phyloP scores from a whole-genome alignment of 306 rosid species.

The Urtica urens region DNA sequence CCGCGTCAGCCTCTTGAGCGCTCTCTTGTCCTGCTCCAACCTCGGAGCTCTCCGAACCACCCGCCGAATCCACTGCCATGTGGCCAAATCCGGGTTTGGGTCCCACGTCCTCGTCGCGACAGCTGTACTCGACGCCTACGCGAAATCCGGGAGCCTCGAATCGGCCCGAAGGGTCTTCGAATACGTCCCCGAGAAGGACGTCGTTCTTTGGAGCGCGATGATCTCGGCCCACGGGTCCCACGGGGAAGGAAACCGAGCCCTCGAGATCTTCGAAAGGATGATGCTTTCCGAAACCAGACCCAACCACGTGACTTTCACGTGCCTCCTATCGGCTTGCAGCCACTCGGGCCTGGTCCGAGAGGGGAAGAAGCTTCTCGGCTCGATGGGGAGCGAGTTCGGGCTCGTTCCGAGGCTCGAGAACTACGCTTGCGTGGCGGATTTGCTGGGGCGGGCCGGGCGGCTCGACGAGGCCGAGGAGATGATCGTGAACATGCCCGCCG shows the following conservation, averaged over 20 bases:
- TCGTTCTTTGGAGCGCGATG: conserved; percentile 21
- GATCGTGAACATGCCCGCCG: conserved; percentile 5
- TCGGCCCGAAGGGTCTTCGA: conserved; percentile 19
- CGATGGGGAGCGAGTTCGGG: conserved; percentile 2
- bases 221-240: conserved; percentile 16
- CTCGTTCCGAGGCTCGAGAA: conserved; percentile 9
- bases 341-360: conserved; percentile 17
- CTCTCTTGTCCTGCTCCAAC: conserved; percentile 13
- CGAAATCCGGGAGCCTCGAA: conserved; percentile 15
- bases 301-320: conserved; percentile 18
- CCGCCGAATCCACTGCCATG: conserved; percentile 14
- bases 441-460: conserved; percentile 14
- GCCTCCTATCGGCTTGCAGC: conserved; percentile 24
- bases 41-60: conserved; percentile 15
- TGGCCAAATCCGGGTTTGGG: conserved; percentile 12
- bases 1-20: conserved; percentile 20
- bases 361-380: conserved; percentile 8
- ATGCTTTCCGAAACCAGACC: conserved; percentile 1
- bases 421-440: conserved; percentile 19
- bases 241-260: conserved; percentile 8
- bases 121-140: conserved; percentile 15
- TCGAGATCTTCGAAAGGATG: conserved; percentile 17
- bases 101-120: conserved; percentile 12
- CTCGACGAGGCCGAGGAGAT: conserved; percentile 13
- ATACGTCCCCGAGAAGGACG: conserved; percentile 5